phyloP scores from a whole-genome alignment of 345 rosid species.

The Populus davidiana region DNA sequence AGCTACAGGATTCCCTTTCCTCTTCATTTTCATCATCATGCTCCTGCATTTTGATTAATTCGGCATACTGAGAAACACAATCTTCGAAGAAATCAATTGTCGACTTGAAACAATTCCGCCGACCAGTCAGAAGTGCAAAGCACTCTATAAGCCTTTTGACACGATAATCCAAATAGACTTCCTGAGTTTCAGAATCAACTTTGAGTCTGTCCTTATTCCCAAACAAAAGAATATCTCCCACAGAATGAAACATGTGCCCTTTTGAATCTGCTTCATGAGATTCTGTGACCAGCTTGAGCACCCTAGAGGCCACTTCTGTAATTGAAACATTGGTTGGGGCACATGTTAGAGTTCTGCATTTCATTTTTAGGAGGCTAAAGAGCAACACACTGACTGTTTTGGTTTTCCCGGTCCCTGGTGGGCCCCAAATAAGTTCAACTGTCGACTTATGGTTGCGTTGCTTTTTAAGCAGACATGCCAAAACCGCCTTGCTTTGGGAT shows the following conservation, averaged over 20 bases:
- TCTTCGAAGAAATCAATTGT: constrained; percentile 29
- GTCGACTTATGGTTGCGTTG: constrained; percentile 26
- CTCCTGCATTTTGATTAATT: constrained; percentile 2
- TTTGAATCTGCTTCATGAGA: background rate
- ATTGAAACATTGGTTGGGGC: constrained; percentile 55
- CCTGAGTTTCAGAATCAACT: constrained; percentile 23
- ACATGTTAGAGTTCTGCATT: constrained; percentile 40
- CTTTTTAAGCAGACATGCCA: constrained; percentile 21
- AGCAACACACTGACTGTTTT: constrained; percentile 35
- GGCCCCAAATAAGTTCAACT: constrained; percentile 53
- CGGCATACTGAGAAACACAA: constrained; percentile 24
- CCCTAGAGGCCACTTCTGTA: constrained; percentile 41
- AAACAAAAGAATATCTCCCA: constrained; percentile 39
- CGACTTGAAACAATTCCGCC: constrained; percentile 23
- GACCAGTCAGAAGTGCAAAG: constrained; percentile 22
- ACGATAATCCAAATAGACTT: constrained; percentile 47
- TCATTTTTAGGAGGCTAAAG: constrained; percentile 30
- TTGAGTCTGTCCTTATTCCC: constrained; percentile 44
- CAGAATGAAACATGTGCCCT: constrained; percentile 7
- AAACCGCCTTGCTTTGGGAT: constrained; percentile 32
- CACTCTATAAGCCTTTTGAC: constrained; percentile 29
- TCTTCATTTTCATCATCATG: constrained; percentile 7
- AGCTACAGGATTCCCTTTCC: background rate
- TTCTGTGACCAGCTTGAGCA: constrained; percentile 36
- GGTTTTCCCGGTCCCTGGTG: constrained; percentile 62